Conservation (phyloP, 106 monocot species). For the Posidonia australis region DNA sequence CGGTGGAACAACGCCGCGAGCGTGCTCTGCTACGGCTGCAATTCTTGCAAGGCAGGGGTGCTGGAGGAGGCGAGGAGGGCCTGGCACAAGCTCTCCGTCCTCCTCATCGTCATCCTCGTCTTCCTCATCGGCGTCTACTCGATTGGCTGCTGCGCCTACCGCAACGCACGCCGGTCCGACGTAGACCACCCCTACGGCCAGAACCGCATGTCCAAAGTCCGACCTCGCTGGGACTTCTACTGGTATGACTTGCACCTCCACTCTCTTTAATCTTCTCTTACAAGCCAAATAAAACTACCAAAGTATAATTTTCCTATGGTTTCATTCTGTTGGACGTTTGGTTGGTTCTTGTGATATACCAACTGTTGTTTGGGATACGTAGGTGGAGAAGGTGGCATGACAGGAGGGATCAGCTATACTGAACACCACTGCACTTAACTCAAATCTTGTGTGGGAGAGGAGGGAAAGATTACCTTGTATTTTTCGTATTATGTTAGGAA, state of each 20-base stretch:
- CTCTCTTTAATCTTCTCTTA: background rate
- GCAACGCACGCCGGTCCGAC: constrained; percentile 42
- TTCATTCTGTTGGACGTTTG: background rate
- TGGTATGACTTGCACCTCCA: constrained; percentile 16
- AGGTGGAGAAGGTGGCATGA: constrained; percentile 39
- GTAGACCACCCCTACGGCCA: constrained; percentile 46
- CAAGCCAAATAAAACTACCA: too few species aligned
- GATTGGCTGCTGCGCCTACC: constrained; percentile 84
- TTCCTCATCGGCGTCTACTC: constrained; percentile 74
- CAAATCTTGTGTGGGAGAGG: too few species aligned
- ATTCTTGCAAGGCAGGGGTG: constrained; percentile 91
- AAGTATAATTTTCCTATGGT: too few species aligned
- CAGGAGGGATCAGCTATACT: constrained; percentile 26
- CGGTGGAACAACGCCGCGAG: constrained; percentile 63
- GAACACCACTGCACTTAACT: background rate
- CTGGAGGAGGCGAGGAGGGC: constrained; percentile 61
- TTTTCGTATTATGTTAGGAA: too few species aligned
- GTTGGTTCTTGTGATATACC: background rate
- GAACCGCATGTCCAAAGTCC: constrained; percentile 61
- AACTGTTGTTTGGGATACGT: background rate
- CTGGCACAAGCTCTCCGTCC: constrained; percentile 83
- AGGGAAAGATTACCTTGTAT: too few species aligned
- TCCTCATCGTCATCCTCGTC: constrained; percentile 61
- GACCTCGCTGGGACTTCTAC: constrained; percentile 79
- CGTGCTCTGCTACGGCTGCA: constrained; percentile 78